These are phyloP conservation scores for Carallia brachiata DNA, from an alignment of 345 rosid genomes.

Conservation along the genomic window DNA sequence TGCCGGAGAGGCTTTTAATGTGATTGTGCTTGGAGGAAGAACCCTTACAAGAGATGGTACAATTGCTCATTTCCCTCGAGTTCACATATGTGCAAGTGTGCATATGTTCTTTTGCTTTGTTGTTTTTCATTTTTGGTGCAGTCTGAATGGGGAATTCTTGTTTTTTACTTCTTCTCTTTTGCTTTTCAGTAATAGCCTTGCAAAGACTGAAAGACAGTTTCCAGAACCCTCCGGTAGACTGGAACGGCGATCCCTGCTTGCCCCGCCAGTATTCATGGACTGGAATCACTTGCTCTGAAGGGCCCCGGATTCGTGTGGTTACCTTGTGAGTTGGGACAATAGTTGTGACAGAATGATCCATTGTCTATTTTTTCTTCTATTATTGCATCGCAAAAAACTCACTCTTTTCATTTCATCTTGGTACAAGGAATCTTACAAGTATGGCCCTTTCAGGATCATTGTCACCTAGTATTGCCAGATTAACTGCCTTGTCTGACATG, in stretches of 20 bases:
- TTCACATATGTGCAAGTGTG: not conserved
- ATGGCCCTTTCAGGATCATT: constrained; percentile 71
- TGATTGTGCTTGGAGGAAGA: constrained; percentile 51
- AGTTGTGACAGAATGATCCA: constrained; percentile 3
- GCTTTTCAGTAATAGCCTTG: constrained; percentile 55
- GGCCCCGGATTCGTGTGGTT: constrained; percentile 61
- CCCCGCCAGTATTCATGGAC: constrained; percentile 73
- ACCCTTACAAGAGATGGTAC: constrained; percentile 89
- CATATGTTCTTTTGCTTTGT: not conserved
- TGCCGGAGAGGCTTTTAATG: constrained; percentile 71
- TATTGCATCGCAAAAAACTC: constrained; percentile 2
- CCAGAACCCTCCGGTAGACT: constrained; percentile 60
- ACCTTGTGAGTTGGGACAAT: constrained; percentile 56
- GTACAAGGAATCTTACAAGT: constrained; percentile 66
- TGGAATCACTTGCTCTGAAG: constrained; percentile 69
- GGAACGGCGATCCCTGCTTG: constrained; percentile 91
- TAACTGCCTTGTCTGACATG: constrained; percentile 81
- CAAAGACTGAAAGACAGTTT: constrained; percentile 45
- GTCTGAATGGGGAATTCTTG: not conserved
- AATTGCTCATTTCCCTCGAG: not conserved
- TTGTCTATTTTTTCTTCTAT: not conserved
- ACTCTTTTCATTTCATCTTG: constrained; percentile 15
- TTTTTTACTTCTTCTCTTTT: not conserved
- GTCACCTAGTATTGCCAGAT: constrained; percentile 49
- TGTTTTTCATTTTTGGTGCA: not conserved